Evolutionary conservation across 768 basidiomycete species (phyloP), one percentile per base, ranked within the genome.

Genomic region (Pisolithus microcarpus): DNA sequence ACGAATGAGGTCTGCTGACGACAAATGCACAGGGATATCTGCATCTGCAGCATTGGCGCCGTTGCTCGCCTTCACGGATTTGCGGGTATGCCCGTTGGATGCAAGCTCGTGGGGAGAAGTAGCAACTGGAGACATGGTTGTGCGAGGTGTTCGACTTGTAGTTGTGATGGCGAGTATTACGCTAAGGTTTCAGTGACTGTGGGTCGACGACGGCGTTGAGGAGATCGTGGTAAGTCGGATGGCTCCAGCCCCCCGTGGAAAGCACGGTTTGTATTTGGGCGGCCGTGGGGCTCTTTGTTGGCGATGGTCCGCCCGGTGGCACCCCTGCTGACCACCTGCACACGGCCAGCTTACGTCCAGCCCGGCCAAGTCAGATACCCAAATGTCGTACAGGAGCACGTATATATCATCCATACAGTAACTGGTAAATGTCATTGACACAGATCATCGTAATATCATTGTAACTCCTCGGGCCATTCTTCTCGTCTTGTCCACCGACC

Each of bases 401-500:
- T 34, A 34, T 4, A 34, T 34, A 34, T 15, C 34, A 11, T 34
- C 11, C 34, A 11, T 34, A 34, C 30, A 31, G 30, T 10, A 10
- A 31, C 11, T 34, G 10, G 38, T 16, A 50, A 31, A 24, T 8
- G 26, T 38, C 30, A 21, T 28, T 23, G 21, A 23, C 21, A 23
- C 13, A 39, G 6, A 38, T 23, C 21, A 23, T 23, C 21, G 21
- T 23, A 13, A 45, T 43, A 19, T 26, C 72, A 89, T 55, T 70
- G 79, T 59, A 89, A 64, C 50, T 77, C 79, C 49, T 62, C 63
- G 0, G 87, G 87, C 89, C 89, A 91, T 50, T 87, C 84, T 23
- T 65, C 70, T 36, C 89, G 75, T 60, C 75, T 73, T 49, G 75
- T 67, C 82, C 83, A 84, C 37, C 79, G 72, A 46, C 89, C 89